phyloP scores from a whole-genome alignment of 2,329 filamentous ascomycete genomes.

The Neurospora sp. region DNA sequence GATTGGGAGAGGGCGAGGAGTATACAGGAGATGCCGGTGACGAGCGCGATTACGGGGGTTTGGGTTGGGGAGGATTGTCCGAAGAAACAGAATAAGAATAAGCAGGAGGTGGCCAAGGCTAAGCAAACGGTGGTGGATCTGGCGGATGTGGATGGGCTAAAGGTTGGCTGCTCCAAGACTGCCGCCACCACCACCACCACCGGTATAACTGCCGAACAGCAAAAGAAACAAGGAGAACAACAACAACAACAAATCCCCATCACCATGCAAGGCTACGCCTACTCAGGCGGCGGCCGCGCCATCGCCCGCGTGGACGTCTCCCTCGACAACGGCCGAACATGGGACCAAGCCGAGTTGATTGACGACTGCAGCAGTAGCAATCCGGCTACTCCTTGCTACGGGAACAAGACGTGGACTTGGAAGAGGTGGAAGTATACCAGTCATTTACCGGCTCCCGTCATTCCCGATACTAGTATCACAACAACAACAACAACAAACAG shows the following conservation, averaged over 20 bases:
- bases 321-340: conserved; percentile 52
- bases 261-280: conserved; percentile 53
- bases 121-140: conserved; percentile 7
- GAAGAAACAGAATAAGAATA: background rate
- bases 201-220: background rate
- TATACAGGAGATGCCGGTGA: conserved; percentile 62
- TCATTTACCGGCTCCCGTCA: conserved; percentile 18
- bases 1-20: conserved; percentile 54
- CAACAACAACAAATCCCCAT: conserved; percentile 19
- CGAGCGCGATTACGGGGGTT: conserved; percentile 52
- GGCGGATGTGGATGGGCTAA: conserved; percentile 10
- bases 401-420: conserved; percentile 52
- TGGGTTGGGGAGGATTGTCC: conserved; percentile 30
- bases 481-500: background rate
- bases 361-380: conserved; percentile 32
- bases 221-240: no score
- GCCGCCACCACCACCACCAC: background rate
- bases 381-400: conserved; percentile 17
- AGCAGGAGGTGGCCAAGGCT: no score
- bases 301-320: conserved; percentile 61
- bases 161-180: conserved; percentile 12
- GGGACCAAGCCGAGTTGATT: conserved; percentile 53
- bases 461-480: background rate
- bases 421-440: conserved; percentile 50
- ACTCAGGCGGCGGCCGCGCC: conserved; percentile 55